phyloP scores from a whole-genome alignment of 2,329 filamentous ascomycete species.

The Xylariaceae sp. region DNA sequence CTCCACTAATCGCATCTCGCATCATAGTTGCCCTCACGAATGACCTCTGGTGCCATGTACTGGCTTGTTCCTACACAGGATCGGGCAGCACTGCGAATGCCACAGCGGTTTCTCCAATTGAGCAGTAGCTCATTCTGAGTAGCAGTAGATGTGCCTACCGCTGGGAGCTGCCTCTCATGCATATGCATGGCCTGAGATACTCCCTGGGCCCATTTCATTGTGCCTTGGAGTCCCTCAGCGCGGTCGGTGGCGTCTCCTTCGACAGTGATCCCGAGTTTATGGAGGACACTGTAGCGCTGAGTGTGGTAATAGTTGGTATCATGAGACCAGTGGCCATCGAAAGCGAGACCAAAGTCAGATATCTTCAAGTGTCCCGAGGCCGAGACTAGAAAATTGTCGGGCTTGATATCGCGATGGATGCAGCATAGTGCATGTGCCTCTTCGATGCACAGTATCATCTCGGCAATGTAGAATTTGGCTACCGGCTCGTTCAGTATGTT shows the following conservation, averaged over 20 bases:
- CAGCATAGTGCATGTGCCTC: conserved; percentile 83
- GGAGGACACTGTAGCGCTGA: conserved; percentile 73
- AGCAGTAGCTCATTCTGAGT: conserved; percentile 48
- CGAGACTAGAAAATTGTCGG: conserved; percentile 92
- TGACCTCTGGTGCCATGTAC: conserved; percentile 96
- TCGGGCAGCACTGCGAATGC: conserved; percentile 68
- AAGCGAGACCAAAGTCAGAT: conserved; percentile 92
- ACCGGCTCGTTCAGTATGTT: conserved; percentile 75
- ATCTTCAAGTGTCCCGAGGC: conserved; percentile 89
- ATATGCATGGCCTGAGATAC: conserved; percentile 35
- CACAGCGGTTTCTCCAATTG: conserved; percentile 64
- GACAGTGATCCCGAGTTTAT: conserved; percentile 70
- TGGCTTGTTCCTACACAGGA: conserved; percentile 94
- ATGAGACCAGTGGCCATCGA: conserved; percentile 93
- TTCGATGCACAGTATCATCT: conserved; percentile 94
- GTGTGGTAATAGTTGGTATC: conserved; percentile 82
- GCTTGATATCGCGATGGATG: conserved; percentile 95
- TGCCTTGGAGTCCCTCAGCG: conserved; percentile 31
- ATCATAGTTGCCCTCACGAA: conserved; percentile 78
- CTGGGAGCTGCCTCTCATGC: conserved; percentile 33
- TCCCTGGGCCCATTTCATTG: conserved; percentile 35
- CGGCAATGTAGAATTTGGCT: conserved; percentile 83
- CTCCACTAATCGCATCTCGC: conserved; percentile 97
- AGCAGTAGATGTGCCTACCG: conserved; percentile 11
- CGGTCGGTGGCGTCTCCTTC: conserved; percentile 69